A percentile compares a stretch with the other conserved stretches of the same genome.
phyloP scores from a whole-genome alignment of 495 filamentous ascomycete genomes.

The Sphaerosporella brunnea region DNA sequence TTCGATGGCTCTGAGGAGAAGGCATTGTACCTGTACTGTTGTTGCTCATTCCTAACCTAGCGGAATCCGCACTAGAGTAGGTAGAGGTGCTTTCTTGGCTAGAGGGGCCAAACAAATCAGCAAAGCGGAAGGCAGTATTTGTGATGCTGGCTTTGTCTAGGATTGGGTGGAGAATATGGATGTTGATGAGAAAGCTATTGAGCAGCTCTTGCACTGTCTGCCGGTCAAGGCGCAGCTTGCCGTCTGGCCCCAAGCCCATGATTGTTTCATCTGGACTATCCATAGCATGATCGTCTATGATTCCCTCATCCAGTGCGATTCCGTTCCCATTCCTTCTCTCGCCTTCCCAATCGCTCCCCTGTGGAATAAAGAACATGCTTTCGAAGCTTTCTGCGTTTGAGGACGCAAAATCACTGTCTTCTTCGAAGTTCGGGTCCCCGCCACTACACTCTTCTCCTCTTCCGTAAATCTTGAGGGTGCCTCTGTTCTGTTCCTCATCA shows the following conservation, averaged over 20 bases:
- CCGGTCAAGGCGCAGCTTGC: conserved; percentile 45
- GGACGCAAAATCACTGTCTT: neutral
- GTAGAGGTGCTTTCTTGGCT: neutral
- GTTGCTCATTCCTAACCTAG: conserved; percentile 1
- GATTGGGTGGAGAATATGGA: conserved; percentile 84
- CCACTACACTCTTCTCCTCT: conserved; percentile 51
- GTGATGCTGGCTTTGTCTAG: conserved; percentile 39
- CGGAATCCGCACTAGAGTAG: too few species aligned
- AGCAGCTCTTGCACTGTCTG: conserved; percentile 45
- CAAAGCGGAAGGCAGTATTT: conserved; percentile 37
- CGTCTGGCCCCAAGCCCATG: conserved; percentile 15
- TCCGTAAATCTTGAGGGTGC: conserved; percentile 57
- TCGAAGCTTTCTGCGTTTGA: neutral
- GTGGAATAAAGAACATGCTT: neutral
- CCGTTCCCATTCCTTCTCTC: conserved; percentile 13
- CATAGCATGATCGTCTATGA: neutral
- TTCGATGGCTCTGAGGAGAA: conserved; percentile 12
- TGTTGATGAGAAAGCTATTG: conserved; percentile 54
- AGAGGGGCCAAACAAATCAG: conserved; percentile 14
- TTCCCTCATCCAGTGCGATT: neutral
- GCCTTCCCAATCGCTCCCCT: conserved; percentile 19
- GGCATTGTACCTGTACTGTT: conserved; percentile 12
- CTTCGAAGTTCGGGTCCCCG: conserved; percentile 4
- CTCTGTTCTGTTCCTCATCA: conserved; percentile 54
- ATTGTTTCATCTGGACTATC: neutral